Base-by-base conservation (phyloP, 768 basidiomycete genomes). In the Leccinellum albellum region DNA sequence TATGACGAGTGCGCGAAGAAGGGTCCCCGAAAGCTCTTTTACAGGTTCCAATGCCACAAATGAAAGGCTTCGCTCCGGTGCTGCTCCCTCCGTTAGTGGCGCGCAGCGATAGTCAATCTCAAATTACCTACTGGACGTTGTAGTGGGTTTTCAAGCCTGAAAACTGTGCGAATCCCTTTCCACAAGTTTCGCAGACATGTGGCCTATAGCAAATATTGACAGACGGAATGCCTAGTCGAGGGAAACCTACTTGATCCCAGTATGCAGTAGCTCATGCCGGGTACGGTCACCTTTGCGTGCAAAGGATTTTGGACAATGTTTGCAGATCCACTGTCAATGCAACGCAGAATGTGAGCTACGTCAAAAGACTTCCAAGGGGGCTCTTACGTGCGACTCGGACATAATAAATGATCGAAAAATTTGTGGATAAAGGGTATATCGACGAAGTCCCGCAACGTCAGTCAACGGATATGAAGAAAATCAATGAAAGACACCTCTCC, bases 1-100 rank as follows among this genome's bases (percentile, higher is more conserved):
- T 75, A 62, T 89, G 88, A 9, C 88, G 83, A 29, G 81, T 74
- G 60, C 84, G 75, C 46, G 88, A 88, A 0, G 88, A 89, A 12
- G 86, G 87, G 62, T 89, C 88, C 14, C 82, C 82, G 61, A 89
- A 89, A 14, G 73, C 68, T 29, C 79, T 74, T 10, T 52, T 55
- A 63, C 87, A 89, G 21, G 66, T 70, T 9, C 69, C 63, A 44
- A 78, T 72, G 14, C 73, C 74, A 62, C 88, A 90, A 6, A 51
- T 52, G 61, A 76, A 79, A 1, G 86, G 87, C 67, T 81, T 84
- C 10, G 55, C 69, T 45, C 73, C 74, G 14, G 83, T 79, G 55
- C 86, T 87, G 53, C 44, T 50, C 40, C 31, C 15, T 28, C 40
- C 12, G 4, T 71, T 20, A 72, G 50, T 20, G 70, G 50, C 26